Percentiles rank a stretch among this genome's conserved stretches.
Conservation (phyloP, 129 eudicot species). For the Cynara cardunculus region DNA sequence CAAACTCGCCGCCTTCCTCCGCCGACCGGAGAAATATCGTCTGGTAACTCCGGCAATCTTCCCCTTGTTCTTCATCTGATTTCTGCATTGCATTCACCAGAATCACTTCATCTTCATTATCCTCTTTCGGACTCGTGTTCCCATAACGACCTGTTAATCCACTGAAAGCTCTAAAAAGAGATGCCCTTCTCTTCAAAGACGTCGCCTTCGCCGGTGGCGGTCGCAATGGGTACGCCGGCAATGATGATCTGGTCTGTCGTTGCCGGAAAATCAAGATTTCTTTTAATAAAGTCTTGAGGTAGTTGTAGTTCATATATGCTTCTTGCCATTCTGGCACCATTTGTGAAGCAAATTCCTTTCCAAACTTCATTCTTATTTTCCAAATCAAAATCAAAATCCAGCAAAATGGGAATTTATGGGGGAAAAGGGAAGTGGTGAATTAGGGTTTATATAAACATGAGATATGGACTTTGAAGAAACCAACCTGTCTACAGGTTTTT, state of each 20-base stretch:
- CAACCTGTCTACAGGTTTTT: not conserved
- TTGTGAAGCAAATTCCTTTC: slow-evolving; percentile 51
- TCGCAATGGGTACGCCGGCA: not conserved
- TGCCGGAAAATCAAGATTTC: slow-evolving; percentile 32
- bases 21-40: slow-evolving; percentile 50
- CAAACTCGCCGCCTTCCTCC: slow-evolving; percentile 56
- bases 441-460: not conserved
- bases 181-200: slow-evolving; percentile 16
- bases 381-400: not conserved
- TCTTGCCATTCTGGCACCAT: slow-evolving; percentile 79
- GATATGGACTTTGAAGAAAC: not conserved
- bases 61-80: slow-evolving; percentile 24
- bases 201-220: slow-evolving; percentile 1
- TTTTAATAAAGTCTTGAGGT: slow-evolving; percentile 40
- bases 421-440: not conserved
- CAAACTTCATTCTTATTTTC: slow-evolving; percentile 44
- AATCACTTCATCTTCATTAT: slow-evolving; percentile 39
- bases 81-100: slow-evolving; percentile 30
- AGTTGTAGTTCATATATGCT: slow-evolving; percentile 51
- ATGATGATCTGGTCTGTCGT: not conserved
- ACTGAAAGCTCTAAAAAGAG: slow-evolving; percentile 58
- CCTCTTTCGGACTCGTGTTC: slow-evolving; percentile 22
- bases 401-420: not conserved
- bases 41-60: slow-evolving; percentile 28
- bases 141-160: slow-evolving; percentile 40